These are phyloP conservation scores for Rhododendron henanense DNA, from an alignment of 148 eudicot species.

Conservation along the genomic window DNA sequence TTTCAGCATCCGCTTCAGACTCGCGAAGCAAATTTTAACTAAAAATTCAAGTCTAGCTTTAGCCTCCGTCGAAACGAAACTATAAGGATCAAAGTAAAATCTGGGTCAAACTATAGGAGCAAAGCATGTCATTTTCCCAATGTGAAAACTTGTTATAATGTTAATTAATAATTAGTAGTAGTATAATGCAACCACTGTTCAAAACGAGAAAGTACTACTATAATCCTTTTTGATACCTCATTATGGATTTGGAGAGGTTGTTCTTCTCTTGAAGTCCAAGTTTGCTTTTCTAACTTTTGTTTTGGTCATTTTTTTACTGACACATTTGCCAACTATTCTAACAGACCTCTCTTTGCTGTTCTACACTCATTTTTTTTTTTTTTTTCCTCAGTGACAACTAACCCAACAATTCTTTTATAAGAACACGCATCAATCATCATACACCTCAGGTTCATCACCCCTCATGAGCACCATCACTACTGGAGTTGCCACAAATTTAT, in stretches of 20 bases:
- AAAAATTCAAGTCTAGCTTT: not conserved
- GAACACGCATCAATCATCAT: constrained; percentile 17
- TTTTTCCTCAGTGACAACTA: constrained; percentile 45
- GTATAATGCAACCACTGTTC: not conserved
- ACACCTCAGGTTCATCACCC: constrained; percentile 24
- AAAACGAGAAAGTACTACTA: not conserved
- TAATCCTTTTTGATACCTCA: constrained; percentile 16
- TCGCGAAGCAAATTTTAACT: not conserved
- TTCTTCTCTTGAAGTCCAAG: constrained; percentile 55
- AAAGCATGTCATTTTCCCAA: not conserved
- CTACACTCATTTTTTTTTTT: constrained; percentile 53
- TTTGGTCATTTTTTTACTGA: constrained; percentile 37
- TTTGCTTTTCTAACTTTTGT: constrained; percentile 15
- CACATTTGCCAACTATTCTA: constrained; percentile 66
- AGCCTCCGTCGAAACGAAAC: not conserved
- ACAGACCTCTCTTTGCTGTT: constrained; percentile 54
- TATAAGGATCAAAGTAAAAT: not conserved
- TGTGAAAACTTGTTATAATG: not conserved
- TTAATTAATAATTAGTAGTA: too few relatives aligned
- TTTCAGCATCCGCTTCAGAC: not conserved
- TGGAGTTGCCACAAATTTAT: not conserved
- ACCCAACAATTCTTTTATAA: constrained; percentile 35
- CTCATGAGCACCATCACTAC: constrained; percentile 11
- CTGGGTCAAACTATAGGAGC: not conserved
- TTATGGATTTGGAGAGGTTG: constrained; percentile 32